Base-by-base conservation (phyloP, 2,329 filamentous ascomycete species). In the Beauveria caledonica region DNA sequence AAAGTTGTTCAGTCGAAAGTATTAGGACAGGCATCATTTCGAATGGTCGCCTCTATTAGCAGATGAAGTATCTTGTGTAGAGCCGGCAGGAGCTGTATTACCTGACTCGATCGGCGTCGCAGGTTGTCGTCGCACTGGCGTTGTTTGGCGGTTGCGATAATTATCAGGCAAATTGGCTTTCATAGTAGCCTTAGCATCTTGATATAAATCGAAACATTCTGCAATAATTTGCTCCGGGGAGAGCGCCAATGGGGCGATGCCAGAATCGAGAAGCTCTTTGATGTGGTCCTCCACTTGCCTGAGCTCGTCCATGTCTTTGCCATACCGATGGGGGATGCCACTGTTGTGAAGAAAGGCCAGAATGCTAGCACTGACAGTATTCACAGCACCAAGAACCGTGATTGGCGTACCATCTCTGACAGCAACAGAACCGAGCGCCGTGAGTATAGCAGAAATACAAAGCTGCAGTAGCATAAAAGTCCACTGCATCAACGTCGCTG, bases 281-380 rank as follows among this genome's bases (percentile, higher is more conserved):
- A 83, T 73, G 64, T 77, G 73, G 61, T 81, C 78, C 64, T 82
- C 79, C 29, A 82, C 71, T 44, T 76, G 73, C 57, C 73, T 72
- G 65, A 81, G 82, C 65, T 82, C 78, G 29, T 75, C 73, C 64
- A 75, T 76, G 65, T 82, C 74, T 54, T 75, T 76, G 29, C 79
- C 74, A 63, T 81, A 81, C 8, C 79, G 71, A 62, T 81, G 78
- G 2, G 80, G 80, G 19, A 83, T 66, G 1, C 80, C 80, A 62
- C 78, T 81, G 66, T 82, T 82, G 68, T 82, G 79, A 61, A 83
- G 65, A 17, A 82, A 70, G 3, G 78, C 80, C 5, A 83, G 71
- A 7, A 82, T 65, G 1, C 80, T 80, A 8, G 80, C 77, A 45
- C 76, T 72, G 59, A 80, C 68, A 0, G 80, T 83, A 66, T 81